Evolutionary conservation across 2,329 filamentous ascomycete genomes (phyloP), one percentile per base, ranked within the genome.

Genomic region (Fusarium oxysporum): DNA sequence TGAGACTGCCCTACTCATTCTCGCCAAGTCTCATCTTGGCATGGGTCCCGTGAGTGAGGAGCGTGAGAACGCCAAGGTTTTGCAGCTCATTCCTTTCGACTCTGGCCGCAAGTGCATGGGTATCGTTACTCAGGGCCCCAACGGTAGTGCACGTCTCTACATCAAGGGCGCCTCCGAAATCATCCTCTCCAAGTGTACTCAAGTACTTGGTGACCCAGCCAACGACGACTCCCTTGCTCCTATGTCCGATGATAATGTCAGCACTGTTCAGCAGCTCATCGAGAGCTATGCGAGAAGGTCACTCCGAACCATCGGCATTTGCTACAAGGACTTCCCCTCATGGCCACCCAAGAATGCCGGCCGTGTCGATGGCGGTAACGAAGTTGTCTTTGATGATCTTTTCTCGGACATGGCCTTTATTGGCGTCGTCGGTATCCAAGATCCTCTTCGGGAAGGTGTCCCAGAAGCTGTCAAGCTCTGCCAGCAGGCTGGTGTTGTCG

Each of bases 281-380:
- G 90, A 91, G 70, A 88, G 87, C 51, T 97, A 97, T 79, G 95
- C 95, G 14, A 90, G 89, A 32, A 88, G 92, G 23, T 97, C 94
- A 12, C 86, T 97, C 37, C 90, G 95, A 71, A 97, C 95, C 3
- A 97, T 97, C 75, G 93, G 92, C 47, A 88, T 97, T 71, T 86
- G 94, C 59, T 97, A 94, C 82, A 92, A 91, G 62, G 95, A 97
- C 76, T 97, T 96, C 74, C 89, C 93, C 30, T 88, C 89, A 59
- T 97, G 95, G 95, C 95, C 95, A 37, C 94, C 94, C 8, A 88
- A 85, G 68, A 87, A 88, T 53, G 88, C 87, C 21, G 89, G 84
- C 54, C 85, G 84, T 8, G 80, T 81, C n/a, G 87, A 88, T 45
- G 85, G 84, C 30, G 86, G 92, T 80, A 86, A 86, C 75, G 88